phyloP scores from a whole-genome alignment of 176 grass and related monocot genomes.

The Typha latifolia region DNA sequence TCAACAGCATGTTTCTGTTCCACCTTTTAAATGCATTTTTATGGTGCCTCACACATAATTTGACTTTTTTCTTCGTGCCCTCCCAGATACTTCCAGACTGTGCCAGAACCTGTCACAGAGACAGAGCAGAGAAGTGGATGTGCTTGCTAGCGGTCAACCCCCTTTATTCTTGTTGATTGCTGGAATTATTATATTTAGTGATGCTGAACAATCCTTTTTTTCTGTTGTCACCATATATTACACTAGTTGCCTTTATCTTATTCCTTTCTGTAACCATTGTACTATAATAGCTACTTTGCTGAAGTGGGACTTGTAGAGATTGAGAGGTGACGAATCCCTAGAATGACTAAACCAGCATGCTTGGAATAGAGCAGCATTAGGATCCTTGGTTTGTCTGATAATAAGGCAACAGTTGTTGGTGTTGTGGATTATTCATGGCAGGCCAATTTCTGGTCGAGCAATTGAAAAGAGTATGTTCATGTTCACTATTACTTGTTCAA shows the following conservation, averaged over 20 bases:
- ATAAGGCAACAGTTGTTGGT: too few species aligned
- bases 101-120: slow-evolving; percentile 41
- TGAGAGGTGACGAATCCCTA: too few species aligned
- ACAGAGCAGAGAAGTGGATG: slow-evolving; percentile 57
- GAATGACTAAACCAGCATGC: too few species aligned
- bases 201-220: slow-evolving; percentile 10
- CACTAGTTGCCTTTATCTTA: neutral
- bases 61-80: slow-evolving; percentile 1
- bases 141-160: slow-evolving; percentile 45
- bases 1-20: neutral
- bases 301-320: neutral
- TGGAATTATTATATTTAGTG: slow-evolving; percentile 16
- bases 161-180: slow-evolving; percentile 13
- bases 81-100: slow-evolving; percentile 64
- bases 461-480: too few species aligned
- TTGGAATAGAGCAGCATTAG: too few species aligned
- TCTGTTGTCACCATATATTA: neutral
- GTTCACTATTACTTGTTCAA: too few species aligned
- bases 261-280: neutral
- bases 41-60: neutral
- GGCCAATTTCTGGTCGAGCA: too few species aligned
- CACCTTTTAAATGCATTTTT: slow-evolving; percentile 6
- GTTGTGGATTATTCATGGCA: too few species aligned
- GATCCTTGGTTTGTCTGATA: too few species aligned
- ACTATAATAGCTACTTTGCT: neutral